A percentile compares a stretch with the other conserved stretches of the same genome.
phyloP scores from a whole-genome alignment of 257 asterid genomes.

The Salvia splendens region DNA sequence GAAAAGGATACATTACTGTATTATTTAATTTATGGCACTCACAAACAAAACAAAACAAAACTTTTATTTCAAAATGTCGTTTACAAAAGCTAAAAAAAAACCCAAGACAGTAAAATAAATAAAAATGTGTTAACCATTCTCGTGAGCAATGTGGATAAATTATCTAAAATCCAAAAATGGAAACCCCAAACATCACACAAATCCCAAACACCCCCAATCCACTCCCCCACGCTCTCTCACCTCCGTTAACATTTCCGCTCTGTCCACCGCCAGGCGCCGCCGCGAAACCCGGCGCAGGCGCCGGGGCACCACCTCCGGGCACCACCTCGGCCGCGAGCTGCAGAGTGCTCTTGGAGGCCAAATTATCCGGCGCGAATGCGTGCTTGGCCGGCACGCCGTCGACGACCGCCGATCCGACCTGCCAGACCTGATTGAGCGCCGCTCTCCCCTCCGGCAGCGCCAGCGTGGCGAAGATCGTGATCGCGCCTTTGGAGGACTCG shows the following conservation, averaged over 20 bases:
- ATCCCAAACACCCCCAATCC: slow-evolving; percentile 28
- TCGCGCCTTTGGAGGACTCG: slow-evolving; percentile 43
- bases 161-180: slow-evolving; percentile 23
- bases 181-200: slow-evolving; percentile 28
- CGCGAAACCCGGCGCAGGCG: slow-evolving; percentile 23
- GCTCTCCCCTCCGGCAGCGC: slow-evolving; percentile 44
- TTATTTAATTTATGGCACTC: background rate
- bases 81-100: background rate
- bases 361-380: slow-evolving; percentile 43
- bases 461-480: slow-evolving; percentile 62
- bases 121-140: background rate
- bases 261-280: slow-evolving; percentile 22
- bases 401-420: slow-evolving; percentile 52
- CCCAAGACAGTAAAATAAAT: background rate
- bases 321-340: slow-evolving; percentile 31
- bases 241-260: slow-evolving; percentile 24
- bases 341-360: slow-evolving; percentile 45
- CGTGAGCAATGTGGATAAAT: background rate
- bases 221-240: slow-evolving; percentile 11
- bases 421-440: slow-evolving; percentile 71
- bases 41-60: background rate
- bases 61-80: background rate
- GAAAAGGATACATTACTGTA: no score
- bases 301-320: background rate
- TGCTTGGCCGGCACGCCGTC: slow-evolving; percentile 55